Percentiles rank a stretch among this genome's conserved stretches.
phyloP scores from a whole-genome alignment of 176 grass and related monocot species.

The Chrysopogon serrulatus region DNA sequence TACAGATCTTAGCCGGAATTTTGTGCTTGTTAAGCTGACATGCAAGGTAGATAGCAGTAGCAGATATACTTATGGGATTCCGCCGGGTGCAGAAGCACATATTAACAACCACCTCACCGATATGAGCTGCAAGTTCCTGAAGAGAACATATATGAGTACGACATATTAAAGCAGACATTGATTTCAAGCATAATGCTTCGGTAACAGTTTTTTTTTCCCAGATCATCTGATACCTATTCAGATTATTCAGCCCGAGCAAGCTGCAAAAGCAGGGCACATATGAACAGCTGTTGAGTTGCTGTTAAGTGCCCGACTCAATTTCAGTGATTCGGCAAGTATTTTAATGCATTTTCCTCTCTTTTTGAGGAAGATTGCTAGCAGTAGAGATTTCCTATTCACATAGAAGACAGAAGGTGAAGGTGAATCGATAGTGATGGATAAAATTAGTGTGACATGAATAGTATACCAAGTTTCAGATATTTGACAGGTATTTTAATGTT shows the following conservation, averaged over 20 bases:
- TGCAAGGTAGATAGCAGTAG: constrained; percentile 91
- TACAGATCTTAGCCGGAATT: constrained; percentile 93
- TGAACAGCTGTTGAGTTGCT: constrained; percentile 96
- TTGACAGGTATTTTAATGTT: background rate
- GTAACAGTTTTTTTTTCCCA: background rate
- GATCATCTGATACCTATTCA: constrained; percentile 59
- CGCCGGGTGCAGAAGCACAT: constrained; percentile 89
- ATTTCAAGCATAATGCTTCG: background rate
- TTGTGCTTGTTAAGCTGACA: constrained; percentile 94
- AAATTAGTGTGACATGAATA: background rate
- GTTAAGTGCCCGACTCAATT: constrained; percentile 89
- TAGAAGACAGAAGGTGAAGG: background rate
- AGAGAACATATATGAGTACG: background rate
- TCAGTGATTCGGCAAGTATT: constrained; percentile 86
- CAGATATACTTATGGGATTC: constrained; percentile 97
- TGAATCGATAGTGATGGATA: background rate
- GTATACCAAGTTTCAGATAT: background rate
- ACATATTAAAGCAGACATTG: constrained; percentile 3
- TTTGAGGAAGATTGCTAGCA: constrained; percentile 92
- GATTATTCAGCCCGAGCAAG: constrained; percentile 91
- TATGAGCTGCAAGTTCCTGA: constrained; percentile 92
- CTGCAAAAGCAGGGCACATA: constrained; percentile 97
- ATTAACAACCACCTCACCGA: constrained; percentile 88
- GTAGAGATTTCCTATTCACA: constrained; percentile 82
- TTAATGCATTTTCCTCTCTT: constrained; percentile 97